Conservation (phyloP, 23 red algal species). For the Gracilaria vermiculophylla region DNA sequence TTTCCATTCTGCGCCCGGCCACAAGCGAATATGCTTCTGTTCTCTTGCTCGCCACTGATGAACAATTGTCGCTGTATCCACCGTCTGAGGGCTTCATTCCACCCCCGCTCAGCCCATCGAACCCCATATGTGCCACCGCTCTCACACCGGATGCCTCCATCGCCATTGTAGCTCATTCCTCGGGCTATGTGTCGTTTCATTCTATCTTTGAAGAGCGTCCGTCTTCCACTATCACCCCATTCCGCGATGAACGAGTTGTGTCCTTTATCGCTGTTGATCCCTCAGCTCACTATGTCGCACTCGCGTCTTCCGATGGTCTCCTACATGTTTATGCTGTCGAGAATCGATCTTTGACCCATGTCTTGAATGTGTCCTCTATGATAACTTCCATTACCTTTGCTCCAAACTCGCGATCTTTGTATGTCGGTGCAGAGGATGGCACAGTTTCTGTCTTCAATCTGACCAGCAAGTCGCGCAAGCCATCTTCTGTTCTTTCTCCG, state of each 20-base stretch:
- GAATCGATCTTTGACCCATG: constrained; percentile 26
- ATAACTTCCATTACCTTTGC: constrained; percentile 29
- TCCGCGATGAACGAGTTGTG: constrained; percentile 33
- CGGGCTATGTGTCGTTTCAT: constrained; percentile 12
- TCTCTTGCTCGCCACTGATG: neutral
- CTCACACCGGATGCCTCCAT: constrained; percentile 18
- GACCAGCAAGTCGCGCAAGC: constrained; percentile 17
- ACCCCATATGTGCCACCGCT: constrained; percentile 14
- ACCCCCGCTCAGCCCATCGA: neutral
- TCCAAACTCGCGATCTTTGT: neutral
- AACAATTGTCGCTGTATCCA: neutral
- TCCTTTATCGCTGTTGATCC: constrained; percentile 30
- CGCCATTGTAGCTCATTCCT: constrained; percentile 4
- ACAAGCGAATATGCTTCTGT: neutral
- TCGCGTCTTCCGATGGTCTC: constrained; percentile 43
- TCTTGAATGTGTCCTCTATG: constrained; percentile 14
- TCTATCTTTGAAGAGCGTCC: neutral
- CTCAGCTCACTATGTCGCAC: constrained; percentile 25
- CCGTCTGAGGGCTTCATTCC: constrained; percentile 1
- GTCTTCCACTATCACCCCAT: neutral
- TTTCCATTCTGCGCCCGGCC: neutral
- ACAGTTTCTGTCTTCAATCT: constrained; percentile 23
- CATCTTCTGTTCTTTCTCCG: neutral
- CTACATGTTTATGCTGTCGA: constrained; percentile 36
- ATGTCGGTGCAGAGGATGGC: constrained; percentile 39